Base-by-base conservation (phyloP, 306 rosid species). In the Casuarina equisetifolia region DNA sequence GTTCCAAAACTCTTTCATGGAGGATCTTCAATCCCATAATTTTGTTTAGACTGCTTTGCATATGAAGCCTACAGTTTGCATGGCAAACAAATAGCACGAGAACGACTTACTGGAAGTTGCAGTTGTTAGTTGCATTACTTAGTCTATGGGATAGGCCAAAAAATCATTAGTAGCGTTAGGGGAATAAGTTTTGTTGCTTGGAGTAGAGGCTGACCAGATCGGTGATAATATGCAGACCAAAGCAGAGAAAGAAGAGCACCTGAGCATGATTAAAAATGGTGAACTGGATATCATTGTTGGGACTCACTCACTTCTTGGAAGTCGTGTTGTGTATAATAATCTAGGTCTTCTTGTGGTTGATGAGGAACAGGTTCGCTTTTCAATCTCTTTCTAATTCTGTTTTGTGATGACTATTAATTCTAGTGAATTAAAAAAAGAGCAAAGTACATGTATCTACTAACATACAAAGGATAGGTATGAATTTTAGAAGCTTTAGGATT, bases 261-360 rank as follows among this genome's bases (percentile, higher is more conserved):
- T 95, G 70, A 76, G 71, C 74, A 87, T 72, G 97, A 95, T 95
- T 80, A 90, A 92, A 86, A 85, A 78, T 36, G 98, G 98, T 67
- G 84, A 76, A 61, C 84, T 95, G 79, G 86, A 89, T 84, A 92
- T 95, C 70, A 85, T 92, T 78, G 96, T 95, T 75, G 98, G 98
- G 76, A 92, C 98, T 73, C 97, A 94, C 85, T 74, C 98, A 13
- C 98, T 95, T 80, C 93, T 95, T n/a, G 98, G 97, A 84, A 89
- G 81, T 62, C 97, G 97, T 64, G 98, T 92, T 72, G 92, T 82
- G 57, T 92, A 95, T 75, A 95, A 71, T 90, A 95, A 92, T 77
- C 90, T 95, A 57, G 97, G 97, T 77, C 80, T 95, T 79, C 97
- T 95, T 59, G 97, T 95, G 62, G 97, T 95, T 72, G 97, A 95